These are phyloP conservation scores for Leucocoprinus leucothites DNA, from an alignment of 768 basidiomycete genomes.

Conservation along the genomic window DNA sequence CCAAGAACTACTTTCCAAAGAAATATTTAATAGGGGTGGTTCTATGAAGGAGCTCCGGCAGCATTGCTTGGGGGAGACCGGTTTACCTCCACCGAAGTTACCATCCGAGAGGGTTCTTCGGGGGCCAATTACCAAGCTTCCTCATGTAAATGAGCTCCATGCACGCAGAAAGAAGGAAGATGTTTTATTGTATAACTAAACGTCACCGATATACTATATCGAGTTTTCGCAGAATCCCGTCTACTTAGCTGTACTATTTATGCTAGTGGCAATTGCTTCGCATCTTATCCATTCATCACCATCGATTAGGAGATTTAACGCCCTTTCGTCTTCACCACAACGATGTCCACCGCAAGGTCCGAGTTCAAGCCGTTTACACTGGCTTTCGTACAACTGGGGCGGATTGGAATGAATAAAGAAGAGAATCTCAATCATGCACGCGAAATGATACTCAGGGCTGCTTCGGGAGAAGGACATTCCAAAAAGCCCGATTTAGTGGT, in stretches of 20 bases:
- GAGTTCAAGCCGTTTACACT: conserved; percentile 73
- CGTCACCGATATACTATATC: background rate
- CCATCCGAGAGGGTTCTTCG: conserved; percentile 21
- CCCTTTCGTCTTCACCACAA: background rate
- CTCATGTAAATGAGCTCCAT: conserved; percentile 18
- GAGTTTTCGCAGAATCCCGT: background rate
- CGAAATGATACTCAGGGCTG: conserved; percentile 76
- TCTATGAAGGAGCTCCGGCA: conserved; percentile 20
- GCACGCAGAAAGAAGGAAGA: conserved; percentile 20
- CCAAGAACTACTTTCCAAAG: conserved; percentile 17
- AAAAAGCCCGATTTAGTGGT: conserved; percentile 80
- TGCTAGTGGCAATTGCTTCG: background rate
- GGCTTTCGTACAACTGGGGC: conserved; percentile 89
- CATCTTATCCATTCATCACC: too few relatives aligned
- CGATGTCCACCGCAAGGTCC: conserved; percentile 3
- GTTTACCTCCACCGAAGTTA: conserved; percentile 20
- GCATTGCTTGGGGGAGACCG: conserved; percentile 21
- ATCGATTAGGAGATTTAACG: background rate
- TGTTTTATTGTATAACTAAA: conserved; percentile 5
- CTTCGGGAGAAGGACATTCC: conserved; percentile 34
- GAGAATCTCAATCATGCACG: conserved; percentile 82
- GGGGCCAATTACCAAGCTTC: conserved; percentile 19
- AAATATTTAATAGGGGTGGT: conserved; percentile 23
- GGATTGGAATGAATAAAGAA: conserved; percentile 63
- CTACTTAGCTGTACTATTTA: background rate